These are phyloP conservation scores for Pseudocohnilembus persalinus DNA, from an alignment of 169 alveolate species.

Conservation along the genomic window DNA sequence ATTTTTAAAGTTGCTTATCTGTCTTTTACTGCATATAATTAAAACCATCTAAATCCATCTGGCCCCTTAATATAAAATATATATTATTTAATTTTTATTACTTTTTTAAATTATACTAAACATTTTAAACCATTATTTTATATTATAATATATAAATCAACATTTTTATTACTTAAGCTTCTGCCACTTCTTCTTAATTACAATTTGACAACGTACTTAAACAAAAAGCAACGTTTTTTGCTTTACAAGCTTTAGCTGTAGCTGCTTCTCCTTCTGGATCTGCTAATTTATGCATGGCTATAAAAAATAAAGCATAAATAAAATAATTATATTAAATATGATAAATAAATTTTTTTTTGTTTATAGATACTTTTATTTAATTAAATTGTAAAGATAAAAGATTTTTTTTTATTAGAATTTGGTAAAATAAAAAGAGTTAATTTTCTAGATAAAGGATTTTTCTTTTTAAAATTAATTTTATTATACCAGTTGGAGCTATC, in stretches of 20 bases:
- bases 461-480: no score
- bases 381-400: no score
- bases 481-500: constrained; percentile 42
- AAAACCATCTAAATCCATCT: constrained; percentile 30
- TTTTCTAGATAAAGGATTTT: no score
- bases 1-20: constrained; percentile 25
- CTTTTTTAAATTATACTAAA: neutral
- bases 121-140: neutral
- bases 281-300: constrained; percentile 49
- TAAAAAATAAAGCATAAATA: neutral
- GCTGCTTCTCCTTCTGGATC: constrained; percentile 42
- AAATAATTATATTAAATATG: neutral
- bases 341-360: no score
- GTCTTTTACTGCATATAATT: constrained; percentile 35
- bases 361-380: no score
- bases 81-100: no score
- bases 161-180: constrained; percentile 3
- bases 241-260: constrained; percentile 25
- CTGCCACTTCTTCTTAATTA: constrained; percentile 29
- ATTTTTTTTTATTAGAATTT: no score
- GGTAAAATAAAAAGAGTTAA: no score
- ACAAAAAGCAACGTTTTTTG: constrained; percentile 10
- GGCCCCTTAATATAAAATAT: no score
- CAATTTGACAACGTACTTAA: constrained; percentile 34
- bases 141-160: neutral